These are phyloP conservation scores for Botryotinia narcissicola DNA, from an alignment of 2,329 filamentous ascomycete species.

Conservation along the genomic window DNA sequence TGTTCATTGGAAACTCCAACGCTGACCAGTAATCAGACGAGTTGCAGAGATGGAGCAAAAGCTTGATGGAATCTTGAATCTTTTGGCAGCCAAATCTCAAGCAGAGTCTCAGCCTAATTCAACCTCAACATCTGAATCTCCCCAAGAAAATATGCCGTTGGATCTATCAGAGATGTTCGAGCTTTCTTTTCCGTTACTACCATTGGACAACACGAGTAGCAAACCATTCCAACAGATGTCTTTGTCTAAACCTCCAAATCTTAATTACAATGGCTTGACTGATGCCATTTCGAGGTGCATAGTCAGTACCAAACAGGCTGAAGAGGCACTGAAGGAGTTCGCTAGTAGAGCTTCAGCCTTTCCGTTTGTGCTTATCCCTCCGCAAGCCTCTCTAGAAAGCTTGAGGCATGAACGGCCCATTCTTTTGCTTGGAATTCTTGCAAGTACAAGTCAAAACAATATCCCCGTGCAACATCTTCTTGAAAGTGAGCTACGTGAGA, in stretches of 20 bases:
- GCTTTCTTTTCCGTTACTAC: slow-evolving; percentile 2
- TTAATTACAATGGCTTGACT: slow-evolving; percentile 41
- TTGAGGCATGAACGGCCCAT: slow-evolving; percentile 49
- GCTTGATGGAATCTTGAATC: slow-evolving; percentile 31
- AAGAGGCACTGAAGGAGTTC: slow-evolving; percentile 25
- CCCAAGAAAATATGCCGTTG: slow-evolving; percentile 11
- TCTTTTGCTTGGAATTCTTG: slow-evolving; percentile 53
- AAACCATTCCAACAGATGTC: slow-evolving; percentile 37
- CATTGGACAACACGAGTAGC: background rate
- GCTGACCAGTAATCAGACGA: slow-evolving; percentile 27
- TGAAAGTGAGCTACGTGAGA: slow-evolving; percentile 57
- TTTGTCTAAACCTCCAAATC: slow-evolving; percentile 53
- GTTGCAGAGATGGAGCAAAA: slow-evolving; percentile 40
- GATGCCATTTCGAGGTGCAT: slow-evolving; percentile 26
- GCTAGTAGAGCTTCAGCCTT: slow-evolving; percentile 23
- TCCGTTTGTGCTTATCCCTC: slow-evolving; percentile 34
- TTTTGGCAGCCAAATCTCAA: slow-evolving; percentile 23
- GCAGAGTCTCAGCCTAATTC: slow-evolving; percentile 19
- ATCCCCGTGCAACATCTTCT: slow-evolving; percentile 53
- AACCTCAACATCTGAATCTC: background rate
- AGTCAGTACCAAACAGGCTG: slow-evolving; percentile 24
- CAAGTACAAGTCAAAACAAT: slow-evolving; percentile 48
- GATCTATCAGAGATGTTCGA: slow-evolving; percentile 5
- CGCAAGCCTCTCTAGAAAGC: slow-evolving; percentile 47
- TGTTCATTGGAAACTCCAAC: background rate